Conservation (phyloP, 2,329 filamentous ascomycete species). For the Nannizziopsis arthrosporioides region DNA sequence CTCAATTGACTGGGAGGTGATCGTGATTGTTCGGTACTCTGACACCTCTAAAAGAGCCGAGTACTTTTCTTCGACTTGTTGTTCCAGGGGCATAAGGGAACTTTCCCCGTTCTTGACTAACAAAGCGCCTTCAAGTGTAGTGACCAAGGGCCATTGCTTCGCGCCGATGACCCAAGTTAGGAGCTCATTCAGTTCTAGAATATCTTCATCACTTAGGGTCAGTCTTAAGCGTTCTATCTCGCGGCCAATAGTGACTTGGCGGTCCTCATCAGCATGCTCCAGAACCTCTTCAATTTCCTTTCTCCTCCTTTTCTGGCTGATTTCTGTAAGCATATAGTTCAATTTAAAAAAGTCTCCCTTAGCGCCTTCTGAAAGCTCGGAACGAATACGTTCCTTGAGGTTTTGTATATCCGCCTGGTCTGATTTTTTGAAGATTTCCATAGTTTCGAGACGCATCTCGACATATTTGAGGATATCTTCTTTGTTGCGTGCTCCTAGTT, state of each 20-base stretch:
- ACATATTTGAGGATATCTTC: slow-evolving; percentile 20
- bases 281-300: slow-evolving; percentile 21
- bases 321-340: slow-evolving; percentile 19
- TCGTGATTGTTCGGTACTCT: slow-evolving; percentile 9
- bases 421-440: slow-evolving; percentile 19
- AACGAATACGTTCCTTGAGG: slow-evolving; percentile 17
- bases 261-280: slow-evolving; percentile 18
- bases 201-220: slow-evolving; percentile 18
- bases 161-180: slow-evolving; percentile 21
- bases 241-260: slow-evolving; percentile 19
- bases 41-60: slow-evolving; percentile 18
- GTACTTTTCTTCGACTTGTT: slow-evolving; percentile 18
- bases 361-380: slow-evolving; percentile 17
- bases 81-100: slow-evolving; percentile 18
- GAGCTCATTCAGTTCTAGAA: slow-evolving; percentile 23
- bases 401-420: slow-evolving; percentile 15
- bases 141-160: slow-evolving; percentile 14
- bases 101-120: slow-evolving; percentile 18
- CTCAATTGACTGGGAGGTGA: slow-evolving; percentile 19
- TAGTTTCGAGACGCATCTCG: slow-evolving; percentile 19
- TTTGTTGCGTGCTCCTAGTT: slow-evolving; percentile 16
- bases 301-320: slow-evolving; percentile 20
- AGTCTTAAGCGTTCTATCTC: slow-evolving; percentile 20
- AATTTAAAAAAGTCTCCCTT: slow-evolving; percentile 21
- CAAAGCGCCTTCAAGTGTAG: slow-evolving; percentile 18